Evolutionary conservation across 208 protist species (phyloP).

Genomic region (Strigomonas culicis): DNA sequence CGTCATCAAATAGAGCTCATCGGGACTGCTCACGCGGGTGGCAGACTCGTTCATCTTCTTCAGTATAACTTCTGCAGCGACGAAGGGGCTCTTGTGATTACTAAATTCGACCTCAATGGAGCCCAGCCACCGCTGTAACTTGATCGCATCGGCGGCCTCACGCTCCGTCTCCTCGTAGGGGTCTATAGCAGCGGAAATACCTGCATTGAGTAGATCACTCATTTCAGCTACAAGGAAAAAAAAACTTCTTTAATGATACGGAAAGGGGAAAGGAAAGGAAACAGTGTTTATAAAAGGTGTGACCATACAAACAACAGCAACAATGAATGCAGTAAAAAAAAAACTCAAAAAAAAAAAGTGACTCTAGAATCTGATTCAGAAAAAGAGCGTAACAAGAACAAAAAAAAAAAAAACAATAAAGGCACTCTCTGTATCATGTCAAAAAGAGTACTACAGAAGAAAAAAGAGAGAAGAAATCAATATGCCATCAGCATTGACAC

Average conservation of each 20-base stretch:
- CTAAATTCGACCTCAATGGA: slow-evolving; percentile 58
- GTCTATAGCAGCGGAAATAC: slow-evolving; percentile 59
- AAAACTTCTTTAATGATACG: neutral
- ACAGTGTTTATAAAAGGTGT: too few species aligned
- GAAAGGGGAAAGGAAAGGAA: neutral
- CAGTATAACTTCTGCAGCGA: slow-evolving; percentile 78
- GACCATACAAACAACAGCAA: too few species aligned
- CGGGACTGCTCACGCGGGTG: slow-evolving; percentile 24
- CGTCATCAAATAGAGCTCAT: slow-evolving; percentile 67
- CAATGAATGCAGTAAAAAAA: too few species aligned
- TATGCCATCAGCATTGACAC: neutral
- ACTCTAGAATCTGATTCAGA: too few species aligned
- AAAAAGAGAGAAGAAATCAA: slow-evolving; percentile 6
- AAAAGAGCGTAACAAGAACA: too few species aligned
- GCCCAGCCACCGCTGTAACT: slow-evolving; percentile 50
- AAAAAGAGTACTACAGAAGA: neutral
- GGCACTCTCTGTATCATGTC: too few species aligned
- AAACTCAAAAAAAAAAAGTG: too few species aligned
- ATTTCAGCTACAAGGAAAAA: neutral
- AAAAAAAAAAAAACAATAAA: too few species aligned
- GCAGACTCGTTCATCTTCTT: slow-evolving; percentile 50
- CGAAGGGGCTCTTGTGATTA: slow-evolving; percentile 70
- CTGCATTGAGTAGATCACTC: neutral
- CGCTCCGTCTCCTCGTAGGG: slow-evolving; percentile 43
- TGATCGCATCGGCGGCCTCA: slow-evolving; percentile 36